A percentile compares a stretch with the other conserved stretches of the same genome.
phyloP scores from a whole-genome alignment of 371 early-diverging fungal species.

The Syncephalis plumigaleata region DNA sequence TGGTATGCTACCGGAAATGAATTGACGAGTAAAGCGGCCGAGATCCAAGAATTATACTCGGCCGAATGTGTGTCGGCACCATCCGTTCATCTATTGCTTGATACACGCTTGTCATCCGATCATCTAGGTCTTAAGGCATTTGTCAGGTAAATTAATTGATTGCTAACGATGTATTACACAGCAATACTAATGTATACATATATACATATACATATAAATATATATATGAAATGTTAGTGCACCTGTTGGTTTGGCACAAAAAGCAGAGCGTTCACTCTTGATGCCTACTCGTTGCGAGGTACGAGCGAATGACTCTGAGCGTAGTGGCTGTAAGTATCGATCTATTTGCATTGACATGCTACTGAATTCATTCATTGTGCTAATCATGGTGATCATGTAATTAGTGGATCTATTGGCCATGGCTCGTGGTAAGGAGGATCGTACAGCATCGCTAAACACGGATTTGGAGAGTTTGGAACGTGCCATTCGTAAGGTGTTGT shows the following conservation, averaged over 20 bases:
- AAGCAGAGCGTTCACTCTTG: slow-evolving; percentile 64
- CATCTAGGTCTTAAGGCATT: slow-evolving; percentile 61
- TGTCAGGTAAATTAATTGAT: slow-evolving; percentile 24
- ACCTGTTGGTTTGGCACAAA: slow-evolving; percentile 46
- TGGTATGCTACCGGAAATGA: slow-evolving; percentile 73
- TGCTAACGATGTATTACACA: background rate
- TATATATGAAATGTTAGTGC: no score
- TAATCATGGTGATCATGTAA: no score
- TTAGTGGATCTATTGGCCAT: slow-evolving; percentile 61
- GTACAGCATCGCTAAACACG: slow-evolving; percentile 39
- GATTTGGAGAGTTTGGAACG: slow-evolving; percentile 84
- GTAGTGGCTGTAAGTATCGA: slow-evolving; percentile 55
- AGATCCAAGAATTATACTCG: slow-evolving; percentile 75
- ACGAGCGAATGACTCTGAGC: slow-evolving; percentile 74
- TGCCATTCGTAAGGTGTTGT: slow-evolving; percentile 54
- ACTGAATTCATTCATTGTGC: no score
- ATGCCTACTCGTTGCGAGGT: slow-evolving; percentile 73
- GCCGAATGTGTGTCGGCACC: slow-evolving; percentile 61
- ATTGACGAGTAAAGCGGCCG: slow-evolving; percentile 56
- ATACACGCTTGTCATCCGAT: slow-evolving; percentile 53
- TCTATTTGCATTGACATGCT: slow-evolving; percentile 2
- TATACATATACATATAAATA: no score
- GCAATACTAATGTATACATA: background rate
- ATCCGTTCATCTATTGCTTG: slow-evolving; percentile 77
- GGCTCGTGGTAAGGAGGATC: slow-evolving; percentile 27